Base-by-base conservation (phyloP, 2,329 filamentous ascomycete genomes). In the Scolecobasidium constrictum region DNA sequence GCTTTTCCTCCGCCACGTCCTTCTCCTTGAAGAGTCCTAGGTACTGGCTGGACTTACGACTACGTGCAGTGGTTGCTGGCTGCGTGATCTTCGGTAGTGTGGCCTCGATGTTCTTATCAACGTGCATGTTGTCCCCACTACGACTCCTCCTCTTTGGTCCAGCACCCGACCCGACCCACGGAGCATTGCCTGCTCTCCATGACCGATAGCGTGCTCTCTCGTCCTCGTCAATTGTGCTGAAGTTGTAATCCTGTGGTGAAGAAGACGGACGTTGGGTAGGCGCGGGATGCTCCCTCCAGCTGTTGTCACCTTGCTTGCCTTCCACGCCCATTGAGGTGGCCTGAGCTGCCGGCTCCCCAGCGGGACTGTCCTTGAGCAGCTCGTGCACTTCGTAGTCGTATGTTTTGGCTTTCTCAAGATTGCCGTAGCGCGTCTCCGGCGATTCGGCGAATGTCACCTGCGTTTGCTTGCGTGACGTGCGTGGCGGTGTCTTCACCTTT, bases 21-120 rank as follows among this genome's bases (percentile, higher is more conserved):
- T 76, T 77, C 48, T 78, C 75, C 52, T 77, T 77, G 61, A 81
- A 81, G 4, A 81, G 60, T 11, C 77, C 75, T 42, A 81, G 61
- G 51, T 77, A 78, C 52, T 81, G 77, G 53, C 75, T 79, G 34
- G 77, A 75, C 58, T 81, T 81, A 44, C 77, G 69, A 55, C 75
- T 80, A 46, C 77, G 69, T 36, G 73, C 71, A 50, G 75, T 68
- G 19, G 67, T 62, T 20, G 64, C 59, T 18, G 61, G 61, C 22
- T 63, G 66, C 51, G 80, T 76, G 4, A 68, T 63, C 49, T 75
- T 75, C 33, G 75, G 66, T 45, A 81, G 55, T 21, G 75, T 78
- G 15, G 77, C 77, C 56, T 80, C 74, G 47, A 81, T 79, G 35
- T 75, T 72, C 56, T 75, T 76, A 43, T 79, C 77, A 18, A 78